Evolutionary conservation across 2,329 filamentous ascomycete genomes (phyloP).

Genomic region (Fusarium begoniae): DNA sequence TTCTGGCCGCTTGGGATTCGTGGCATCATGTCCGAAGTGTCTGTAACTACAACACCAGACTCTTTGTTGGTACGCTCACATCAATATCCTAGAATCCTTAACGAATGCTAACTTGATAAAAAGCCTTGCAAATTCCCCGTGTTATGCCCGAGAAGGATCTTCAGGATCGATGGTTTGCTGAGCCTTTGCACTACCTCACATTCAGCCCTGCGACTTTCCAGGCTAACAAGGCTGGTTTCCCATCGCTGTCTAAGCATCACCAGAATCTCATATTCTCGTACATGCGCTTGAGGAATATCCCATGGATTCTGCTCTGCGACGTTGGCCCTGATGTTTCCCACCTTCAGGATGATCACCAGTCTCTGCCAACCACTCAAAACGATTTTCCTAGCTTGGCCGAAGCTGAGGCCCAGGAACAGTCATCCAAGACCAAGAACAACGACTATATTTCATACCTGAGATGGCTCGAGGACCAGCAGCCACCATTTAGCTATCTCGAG

Average conservation of each 20-base stretch:
- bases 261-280: conserved; percentile 69
- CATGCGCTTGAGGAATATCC: conserved; percentile 70
- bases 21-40: conserved; percentile 89
- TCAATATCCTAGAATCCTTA: background rate
- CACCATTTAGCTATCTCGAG: conserved; percentile 64
- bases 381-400: conserved; percentile 78
- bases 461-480: conserved; percentile 85
- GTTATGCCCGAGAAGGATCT: conserved; percentile 68
- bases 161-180: conserved; percentile 74
- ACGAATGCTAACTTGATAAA: background rate
- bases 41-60: conserved; percentile 83
- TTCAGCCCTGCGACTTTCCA: conserved; percentile 65
- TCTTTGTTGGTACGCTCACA: conserved; percentile 79
- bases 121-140: conserved; percentile 66
- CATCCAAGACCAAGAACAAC: conserved; percentile 31
- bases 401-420: conserved; percentile 55
- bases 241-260: conserved; percentile 68
- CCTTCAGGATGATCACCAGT: conserved; percentile 39
- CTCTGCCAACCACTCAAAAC: conserved; percentile 50
- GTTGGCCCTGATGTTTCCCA: conserved; percentile 60
- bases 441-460: conserved; percentile 80
- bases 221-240: conserved; percentile 67
- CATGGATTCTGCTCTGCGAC: conserved; percentile 72
- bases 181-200: conserved; percentile 71
- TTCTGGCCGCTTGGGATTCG: conserved; percentile 88